Percentiles rank a stretch among this genome's conserved stretches.
These are phyloP conservation scores for Solanum medicagineum DNA, from an alignment of 257 asterid species.

Conservation along the genomic window DNA sequence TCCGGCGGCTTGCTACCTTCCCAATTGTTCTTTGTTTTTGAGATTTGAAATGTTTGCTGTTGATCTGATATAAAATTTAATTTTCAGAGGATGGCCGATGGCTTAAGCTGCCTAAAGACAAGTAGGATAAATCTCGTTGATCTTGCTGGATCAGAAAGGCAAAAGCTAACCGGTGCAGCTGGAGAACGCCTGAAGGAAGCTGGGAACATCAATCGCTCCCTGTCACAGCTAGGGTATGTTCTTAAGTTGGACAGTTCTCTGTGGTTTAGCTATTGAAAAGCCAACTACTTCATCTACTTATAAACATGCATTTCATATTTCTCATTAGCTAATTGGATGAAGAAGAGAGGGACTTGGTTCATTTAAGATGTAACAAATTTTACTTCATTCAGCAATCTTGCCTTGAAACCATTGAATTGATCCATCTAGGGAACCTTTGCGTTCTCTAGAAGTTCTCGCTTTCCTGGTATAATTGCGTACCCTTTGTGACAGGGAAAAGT, in stretches of 20 bases:
- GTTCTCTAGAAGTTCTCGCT: not conserved
- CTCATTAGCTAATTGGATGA: not conserved
- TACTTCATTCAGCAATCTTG: not conserved
- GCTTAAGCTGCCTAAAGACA: constrained; percentile 64
- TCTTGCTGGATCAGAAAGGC: constrained; percentile 99
- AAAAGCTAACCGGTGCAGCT: constrained; percentile 97
- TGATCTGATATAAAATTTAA: constrained; percentile 1
- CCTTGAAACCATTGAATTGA: not conserved
- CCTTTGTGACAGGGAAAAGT: not conserved
- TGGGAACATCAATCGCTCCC: constrained; percentile 95
- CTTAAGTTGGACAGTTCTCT: not conserved
- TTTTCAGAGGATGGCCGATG: constrained; percentile 72
- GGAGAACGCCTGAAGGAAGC: constrained; percentile 99
- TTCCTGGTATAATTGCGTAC: not conserved
- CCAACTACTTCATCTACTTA: not conserved
- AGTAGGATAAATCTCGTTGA: constrained; percentile 96
- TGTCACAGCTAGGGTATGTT: constrained; percentile 91
- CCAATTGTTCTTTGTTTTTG: not conserved
- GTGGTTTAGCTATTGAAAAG: not conserved
- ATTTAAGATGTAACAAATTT: not conserved
- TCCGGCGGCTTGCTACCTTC: not conserved
- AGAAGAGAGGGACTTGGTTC: not conserved
- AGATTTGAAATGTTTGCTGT: not conserved
- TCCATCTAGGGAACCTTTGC: not conserved
- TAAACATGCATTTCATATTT: not conserved